Conservation (phyloP, 1,139 yeast species). For the Hansenula sp. region DNA sequence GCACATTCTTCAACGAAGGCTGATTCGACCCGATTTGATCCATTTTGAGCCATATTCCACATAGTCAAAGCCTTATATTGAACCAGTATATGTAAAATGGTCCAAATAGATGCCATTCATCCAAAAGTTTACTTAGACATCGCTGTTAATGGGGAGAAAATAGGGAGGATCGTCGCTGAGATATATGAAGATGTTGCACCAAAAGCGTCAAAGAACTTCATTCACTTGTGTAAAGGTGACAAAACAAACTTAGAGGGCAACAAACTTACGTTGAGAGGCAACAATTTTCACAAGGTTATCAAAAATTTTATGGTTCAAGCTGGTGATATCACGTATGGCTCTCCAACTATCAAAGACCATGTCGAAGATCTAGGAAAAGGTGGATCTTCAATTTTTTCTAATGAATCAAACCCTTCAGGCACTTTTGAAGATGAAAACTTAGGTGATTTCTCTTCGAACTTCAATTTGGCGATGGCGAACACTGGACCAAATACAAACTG, state of each 20-base stretch:
- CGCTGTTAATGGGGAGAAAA: slow-evolving; percentile 36
- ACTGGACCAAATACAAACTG: slow-evolving; percentile 58
- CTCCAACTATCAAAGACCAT: slow-evolving; percentile 24
- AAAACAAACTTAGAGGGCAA: slow-evolving; percentile 17
- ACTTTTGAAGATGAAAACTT: slow-evolving; percentile 63
- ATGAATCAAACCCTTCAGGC: slow-evolving; percentile 23
- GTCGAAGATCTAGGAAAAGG: slow-evolving; percentile 47
- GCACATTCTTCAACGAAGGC: too few species aligned
- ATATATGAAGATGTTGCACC: slow-evolving; percentile 48
- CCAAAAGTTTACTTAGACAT: slow-evolving; percentile 54
- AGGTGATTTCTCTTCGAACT: slow-evolving; percentile 41
- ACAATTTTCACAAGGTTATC: slow-evolving; percentile 62
- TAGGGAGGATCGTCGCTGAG: slow-evolving; percentile 67
- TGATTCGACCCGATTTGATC: too few species aligned
- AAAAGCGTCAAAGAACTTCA: slow-evolving; percentile 50
- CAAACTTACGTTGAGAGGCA: slow-evolving; percentile 36
- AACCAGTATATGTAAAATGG: neutral
- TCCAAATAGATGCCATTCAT: slow-evolving; percentile 4
- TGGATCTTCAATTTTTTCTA: slow-evolving; percentile 42
- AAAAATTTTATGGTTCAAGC: slow-evolving; percentile 81
- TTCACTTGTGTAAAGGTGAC: slow-evolving; percentile 39
- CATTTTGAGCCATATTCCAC: neutral
- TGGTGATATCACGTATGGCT: slow-evolving; percentile 53
- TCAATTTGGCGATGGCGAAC: slow-evolving; percentile 71
- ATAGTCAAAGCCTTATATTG: neutral